These are phyloP conservation scores for Mycogone perniciosa DNA, from an alignment of 2,329 filamentous ascomycete species.

Conservation along the genomic window DNA sequence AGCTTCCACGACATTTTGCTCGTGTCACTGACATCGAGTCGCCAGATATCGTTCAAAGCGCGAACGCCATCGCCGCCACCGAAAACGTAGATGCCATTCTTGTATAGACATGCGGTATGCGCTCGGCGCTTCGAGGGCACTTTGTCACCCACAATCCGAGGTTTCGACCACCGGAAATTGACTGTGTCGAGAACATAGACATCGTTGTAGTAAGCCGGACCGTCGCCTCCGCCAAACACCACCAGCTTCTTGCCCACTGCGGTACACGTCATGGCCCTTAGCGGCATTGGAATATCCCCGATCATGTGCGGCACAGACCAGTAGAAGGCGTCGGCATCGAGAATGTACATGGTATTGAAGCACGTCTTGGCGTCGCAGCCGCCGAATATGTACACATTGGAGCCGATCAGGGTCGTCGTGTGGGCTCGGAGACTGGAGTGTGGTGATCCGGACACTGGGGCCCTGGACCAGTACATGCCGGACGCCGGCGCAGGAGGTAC, in stretches of 20 bases:
- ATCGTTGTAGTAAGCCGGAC: conserved; percentile 65
- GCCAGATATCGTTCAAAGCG: conserved; percentile 65
- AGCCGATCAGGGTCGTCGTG: conserved; percentile 59
- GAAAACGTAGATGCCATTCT: conserved; percentile 66
- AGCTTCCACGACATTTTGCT: conserved; percentile 64
- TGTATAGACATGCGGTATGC: conserved; percentile 65
- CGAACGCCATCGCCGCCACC: conserved; percentile 65
- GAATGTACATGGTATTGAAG: conserved; percentile 63
- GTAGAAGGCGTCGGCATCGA: conserved; percentile 64
- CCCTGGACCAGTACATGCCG: conserved; percentile 67
- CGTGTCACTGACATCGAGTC: conserved; percentile 61
- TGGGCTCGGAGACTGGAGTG: conserved; percentile 59
- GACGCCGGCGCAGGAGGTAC: conserved; percentile 58
- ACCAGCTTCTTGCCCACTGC: conserved; percentile 65
- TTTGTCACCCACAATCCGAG: conserved; percentile 52
- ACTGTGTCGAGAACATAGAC: conserved; percentile 66
- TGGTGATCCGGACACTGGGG: conserved; percentile 55
- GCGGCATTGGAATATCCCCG: conserved; percentile 57
- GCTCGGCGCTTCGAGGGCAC: conserved; percentile 57
- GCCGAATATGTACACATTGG: conserved; percentile 62
- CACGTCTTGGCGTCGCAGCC: conserved; percentile 61
- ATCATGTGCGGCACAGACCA: conserved; percentile 60
- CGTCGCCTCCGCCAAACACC: conserved; percentile 64
- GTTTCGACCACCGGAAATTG: conserved; percentile 60
- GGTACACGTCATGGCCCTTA: conserved; percentile 67